Percentiles rank a stretch among this genome's conserved stretches.
Evolutionary conservation across 495 filamentous ascomycete species (phyloP).

Genomic region (Bathelium albidoporum): DNA sequence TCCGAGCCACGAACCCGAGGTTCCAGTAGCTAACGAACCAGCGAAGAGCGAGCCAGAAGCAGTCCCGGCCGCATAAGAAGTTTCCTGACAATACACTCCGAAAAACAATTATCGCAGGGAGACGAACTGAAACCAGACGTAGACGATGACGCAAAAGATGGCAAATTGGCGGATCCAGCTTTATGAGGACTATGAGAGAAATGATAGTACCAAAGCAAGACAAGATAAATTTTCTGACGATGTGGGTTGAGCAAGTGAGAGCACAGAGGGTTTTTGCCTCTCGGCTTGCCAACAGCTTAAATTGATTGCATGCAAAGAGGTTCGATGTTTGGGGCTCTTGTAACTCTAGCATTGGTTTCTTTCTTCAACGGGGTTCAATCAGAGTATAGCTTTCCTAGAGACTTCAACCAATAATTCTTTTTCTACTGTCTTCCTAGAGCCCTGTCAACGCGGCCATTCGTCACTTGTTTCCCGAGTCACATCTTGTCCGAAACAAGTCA

Average conservation of each 20-base stretch:
- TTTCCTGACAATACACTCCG: background rate
- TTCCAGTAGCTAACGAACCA: background rate
- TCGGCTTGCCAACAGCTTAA: background rate
- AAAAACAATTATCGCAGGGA: background rate
- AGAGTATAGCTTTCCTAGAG: background rate
- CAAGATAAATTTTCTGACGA: background rate
- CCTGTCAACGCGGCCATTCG: background rate
- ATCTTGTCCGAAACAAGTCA: no score
- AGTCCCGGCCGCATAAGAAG: background rate
- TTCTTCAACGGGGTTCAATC: background rate
- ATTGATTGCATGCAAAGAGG: background rate
- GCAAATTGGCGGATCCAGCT: background rate
- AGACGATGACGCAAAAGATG: background rate
- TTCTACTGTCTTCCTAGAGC: background rate
- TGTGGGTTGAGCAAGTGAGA: background rate
- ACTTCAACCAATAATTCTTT: background rate
- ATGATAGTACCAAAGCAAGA: background rate
- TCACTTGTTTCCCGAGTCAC: no score
- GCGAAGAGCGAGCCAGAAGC: background rate
- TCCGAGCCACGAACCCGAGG: background rate
- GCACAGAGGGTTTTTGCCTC: background rate
- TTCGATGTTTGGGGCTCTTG: background rate
- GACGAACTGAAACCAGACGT: background rate
- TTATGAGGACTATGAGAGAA: background rate
- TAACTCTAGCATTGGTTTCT: background rate